Evolutionary conservation across 306 rosid genomes (phyloP), one percentile per base, ranked within the genome.

Genomic region (Glycyrrhiza uralensis): DNA sequence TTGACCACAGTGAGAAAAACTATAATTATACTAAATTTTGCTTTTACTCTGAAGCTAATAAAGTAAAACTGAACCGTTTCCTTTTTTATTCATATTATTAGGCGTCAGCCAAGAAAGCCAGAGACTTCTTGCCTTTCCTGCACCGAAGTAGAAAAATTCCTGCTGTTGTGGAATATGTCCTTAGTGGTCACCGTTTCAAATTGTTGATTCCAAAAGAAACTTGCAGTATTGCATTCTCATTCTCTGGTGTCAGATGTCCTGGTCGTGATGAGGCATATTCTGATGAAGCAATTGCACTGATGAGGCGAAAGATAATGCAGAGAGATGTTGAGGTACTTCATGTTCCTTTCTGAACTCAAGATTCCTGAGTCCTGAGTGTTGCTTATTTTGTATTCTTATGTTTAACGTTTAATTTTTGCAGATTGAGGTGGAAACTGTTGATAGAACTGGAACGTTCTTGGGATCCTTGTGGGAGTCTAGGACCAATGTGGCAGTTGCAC

Each of bases 301-400:
- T 90, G 98, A 89, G 98, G 80, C 82, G 96, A 71, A 93, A 85
- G 83, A 93, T 90, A 75, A 90, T 93, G 96, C 98, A 93, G 85
- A 83, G 96, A 85, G 96, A 93, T 72, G 98, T 93, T 10, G 96
- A 93, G 91, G 98, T 88, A 66, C 41, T 70, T 71, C 23, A 50
- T n/a, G 14, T 24, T 77, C 67, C 62, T 64, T 74, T 56, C 10
- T 15, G 41, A 65, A 71, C 38, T 76, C 23, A 1, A 24, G 51
- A 20, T 66, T 66, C 20, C 62, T 65, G 17, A 10, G 44, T 69
- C 38, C 57, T 71, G 17, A 54, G 9, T 56, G 57, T 64, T 30
- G 12, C 75, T 69, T 56, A 33, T 36, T 29, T 59, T 63, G 7
- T 39, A 67, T 51, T 38, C 45, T 38, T 10, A 38, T 12, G 55